Evolutionary conservation across 169 alveolate genomes (phyloP).

Genomic region (Eimeria nieschulzi): DNA sequence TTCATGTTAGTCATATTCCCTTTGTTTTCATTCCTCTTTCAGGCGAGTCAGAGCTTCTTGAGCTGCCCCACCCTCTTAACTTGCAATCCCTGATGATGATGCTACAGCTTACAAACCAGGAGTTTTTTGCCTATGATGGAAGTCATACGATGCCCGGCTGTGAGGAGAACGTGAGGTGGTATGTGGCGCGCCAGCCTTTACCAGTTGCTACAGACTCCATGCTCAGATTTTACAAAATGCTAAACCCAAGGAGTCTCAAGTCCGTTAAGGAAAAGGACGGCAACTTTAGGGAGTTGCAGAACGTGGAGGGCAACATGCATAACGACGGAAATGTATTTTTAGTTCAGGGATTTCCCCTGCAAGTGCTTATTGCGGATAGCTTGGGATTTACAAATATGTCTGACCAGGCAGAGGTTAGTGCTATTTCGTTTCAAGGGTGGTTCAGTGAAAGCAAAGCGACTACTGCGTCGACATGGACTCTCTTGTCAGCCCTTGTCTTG

Average conservation of each 20-base stretch:
- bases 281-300: slow-evolving; percentile 84
- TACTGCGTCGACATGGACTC: neutral
- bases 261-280: slow-evolving; percentile 75
- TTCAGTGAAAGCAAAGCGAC: slow-evolving; percentile 42
- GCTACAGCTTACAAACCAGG: slow-evolving; percentile 84
- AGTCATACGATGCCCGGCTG: slow-evolving; percentile 86
- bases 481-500: slow-evolving; percentile 1
- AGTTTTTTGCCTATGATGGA: slow-evolving; percentile 87
- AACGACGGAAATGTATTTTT: slow-evolving; percentile 84
- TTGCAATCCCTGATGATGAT: slow-evolving; percentile 85
- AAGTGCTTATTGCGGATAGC: slow-evolving; percentile 82
- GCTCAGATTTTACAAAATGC: slow-evolving; percentile 85
- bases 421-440: slow-evolving; percentile 68
- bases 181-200: slow-evolving; percentile 87
- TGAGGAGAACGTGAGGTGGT: slow-evolving; percentile 87
- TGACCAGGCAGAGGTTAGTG: slow-evolving; percentile 56
- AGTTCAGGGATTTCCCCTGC: slow-evolving; percentile 87
- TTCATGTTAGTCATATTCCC: neutral
- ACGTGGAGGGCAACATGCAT: slow-evolving; percentile 81
- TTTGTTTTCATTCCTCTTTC: neutral
- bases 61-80: slow-evolving; percentile 82
- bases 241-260: slow-evolving; percentile 78
- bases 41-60: slow-evolving; percentile 79
- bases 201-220: slow-evolving; percentile 88
- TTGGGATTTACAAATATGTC: slow-evolving; percentile 71